Percentiles rank a stretch among this genome's conserved stretches.
phyloP scores from a whole-genome alignment of 2,329 filamentous ascomycete genomes.

The Monilinia fructicola region DNA sequence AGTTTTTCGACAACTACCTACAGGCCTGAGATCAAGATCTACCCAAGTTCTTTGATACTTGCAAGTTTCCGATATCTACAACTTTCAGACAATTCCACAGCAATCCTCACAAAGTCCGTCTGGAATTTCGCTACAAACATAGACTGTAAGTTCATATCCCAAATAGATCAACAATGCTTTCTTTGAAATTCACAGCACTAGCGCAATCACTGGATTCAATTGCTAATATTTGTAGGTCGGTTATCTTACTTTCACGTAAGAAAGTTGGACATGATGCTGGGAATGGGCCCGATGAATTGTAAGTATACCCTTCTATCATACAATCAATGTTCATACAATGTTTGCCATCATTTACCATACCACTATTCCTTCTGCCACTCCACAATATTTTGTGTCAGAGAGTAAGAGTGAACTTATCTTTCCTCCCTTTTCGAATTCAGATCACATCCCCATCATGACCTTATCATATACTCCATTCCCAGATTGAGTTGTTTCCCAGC shows the following conservation, averaged over 20 bases:
- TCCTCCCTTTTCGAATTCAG: not conserved
- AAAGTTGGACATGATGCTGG: slow-evolving; percentile 13
- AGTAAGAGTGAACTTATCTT: not conserved
- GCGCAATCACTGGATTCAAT: not conserved
- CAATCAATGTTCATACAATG: not conserved
- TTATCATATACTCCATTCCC: not conserved
- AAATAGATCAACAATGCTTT: not conserved
- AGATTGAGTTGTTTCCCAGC: not conserved
- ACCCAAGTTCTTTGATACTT: too few species aligned
- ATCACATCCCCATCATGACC: not conserved
- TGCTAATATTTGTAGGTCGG: slow-evolving; percentile 2
- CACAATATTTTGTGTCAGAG: not conserved
- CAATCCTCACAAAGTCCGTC: not conserved
- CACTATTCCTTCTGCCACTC: slow-evolving; percentile 22
- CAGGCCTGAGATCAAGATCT: too few species aligned
- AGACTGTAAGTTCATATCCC: not conserved
- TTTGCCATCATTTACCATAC: slow-evolving; percentile 2
- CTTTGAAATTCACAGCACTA: not conserved
- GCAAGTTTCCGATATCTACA: not conserved
- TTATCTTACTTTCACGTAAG: not conserved
- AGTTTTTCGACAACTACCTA: not conserved
- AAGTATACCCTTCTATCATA: slow-evolving; percentile 1
- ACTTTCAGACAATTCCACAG: not conserved
- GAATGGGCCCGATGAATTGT: slow-evolving; percentile 19
- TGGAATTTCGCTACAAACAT: not conserved